These are phyloP conservation scores for Tieghemostelium lacteum DNA, from an alignment of 78 protist genomes.

Conservation along the genomic window DNA sequence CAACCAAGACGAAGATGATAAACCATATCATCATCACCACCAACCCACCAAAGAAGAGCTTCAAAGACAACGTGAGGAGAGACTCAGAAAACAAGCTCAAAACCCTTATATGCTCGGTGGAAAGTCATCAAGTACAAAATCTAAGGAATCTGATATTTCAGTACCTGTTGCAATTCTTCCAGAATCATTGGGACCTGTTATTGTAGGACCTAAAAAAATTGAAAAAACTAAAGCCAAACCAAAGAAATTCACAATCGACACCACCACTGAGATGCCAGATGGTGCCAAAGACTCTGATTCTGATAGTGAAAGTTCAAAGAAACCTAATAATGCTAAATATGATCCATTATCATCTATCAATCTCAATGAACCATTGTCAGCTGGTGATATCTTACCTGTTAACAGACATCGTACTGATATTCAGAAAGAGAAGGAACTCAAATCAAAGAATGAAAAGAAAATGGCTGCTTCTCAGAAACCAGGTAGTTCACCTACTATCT, in stretches of 20 bases:
- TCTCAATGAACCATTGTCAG: slow-evolving; percentile 48
- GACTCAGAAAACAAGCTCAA: slow-evolving; percentile 34
- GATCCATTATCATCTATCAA: slow-evolving; percentile 51
- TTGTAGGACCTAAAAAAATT: slow-evolving; percentile 9
- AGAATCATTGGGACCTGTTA: slow-evolving; percentile 26
- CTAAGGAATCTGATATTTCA: not conserved
- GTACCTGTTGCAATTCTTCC: slow-evolving; percentile 52
- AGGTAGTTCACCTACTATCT: not conserved
- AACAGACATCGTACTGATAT: slow-evolving; percentile 70
- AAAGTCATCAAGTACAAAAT: not conserved
- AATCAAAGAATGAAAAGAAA: not conserved
- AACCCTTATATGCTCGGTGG: slow-evolving; percentile 76
- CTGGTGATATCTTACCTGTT: slow-evolving; percentile 16
- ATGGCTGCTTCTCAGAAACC: not conserved
- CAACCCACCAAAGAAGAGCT: slow-evolving; percentile 18
- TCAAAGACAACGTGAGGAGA: slow-evolving; percentile 37
- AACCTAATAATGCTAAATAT: not conserved
- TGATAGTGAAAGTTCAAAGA: slow-evolving; percentile 36
- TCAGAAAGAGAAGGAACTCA: slow-evolving; percentile 15
- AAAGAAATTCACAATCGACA: slow-evolving; percentile 25
- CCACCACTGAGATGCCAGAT: slow-evolving; percentile 76
- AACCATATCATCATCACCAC: not conserved
- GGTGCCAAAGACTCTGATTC: slow-evolving; percentile 66
- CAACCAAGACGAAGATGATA: not conserved
- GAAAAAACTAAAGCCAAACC: not conserved